A percentile compares a stretch with the other conserved stretches of the same genome.
phyloP scores from a whole-genome alignment of 2,329 filamentous ascomycete species.

The Alternaria arbusti region DNA sequence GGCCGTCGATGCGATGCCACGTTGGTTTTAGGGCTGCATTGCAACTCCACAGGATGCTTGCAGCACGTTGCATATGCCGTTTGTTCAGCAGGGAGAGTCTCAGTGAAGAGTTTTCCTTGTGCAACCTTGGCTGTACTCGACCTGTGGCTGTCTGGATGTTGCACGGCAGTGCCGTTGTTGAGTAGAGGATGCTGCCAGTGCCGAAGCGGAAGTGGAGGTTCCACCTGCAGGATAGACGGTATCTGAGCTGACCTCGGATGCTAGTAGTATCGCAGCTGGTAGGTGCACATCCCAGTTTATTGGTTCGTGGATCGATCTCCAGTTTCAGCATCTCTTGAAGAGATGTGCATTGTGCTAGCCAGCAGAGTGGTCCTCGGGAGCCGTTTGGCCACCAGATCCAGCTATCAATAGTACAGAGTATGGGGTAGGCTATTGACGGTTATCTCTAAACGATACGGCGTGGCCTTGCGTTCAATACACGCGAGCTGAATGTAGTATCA shows the following conservation, averaged over 20 bases:
- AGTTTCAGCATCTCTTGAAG: conserved; percentile 15
- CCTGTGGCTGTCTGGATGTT: neutral
- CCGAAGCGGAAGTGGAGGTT: conserved; percentile 6
- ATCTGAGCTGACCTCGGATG: neutral
- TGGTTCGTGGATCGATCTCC: conserved; percentile 13
- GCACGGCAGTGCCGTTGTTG: conserved; percentile 3
- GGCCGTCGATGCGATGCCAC: conserved; percentile 21
- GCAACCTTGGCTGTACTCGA: neutral
- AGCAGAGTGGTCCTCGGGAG: conserved; percentile 14
- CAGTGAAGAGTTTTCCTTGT: conserved; percentile 21
- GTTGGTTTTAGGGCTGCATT: conserved; percentile 10
- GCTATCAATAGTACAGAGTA: conserved; percentile 19
- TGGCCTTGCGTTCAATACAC: conserved; percentile 21
- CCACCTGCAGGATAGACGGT: conserved; percentile 12
- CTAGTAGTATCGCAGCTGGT: conserved; percentile 1
- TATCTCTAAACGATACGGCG: conserved; percentile 5
- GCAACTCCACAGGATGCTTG: conserved; percentile 11
- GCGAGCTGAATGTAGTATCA: conserved; percentile 21
- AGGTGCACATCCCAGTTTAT: conserved; percentile 4
- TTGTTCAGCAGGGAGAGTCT: conserved; percentile 10
- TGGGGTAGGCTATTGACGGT: conserved; percentile 12
- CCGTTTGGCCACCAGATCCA: conserved; percentile 25
- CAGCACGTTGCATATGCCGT: conserved; percentile 10
- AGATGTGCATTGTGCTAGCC: conserved; percentile 7
- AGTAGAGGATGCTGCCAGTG: neutral